Evolutionary conservation across 2,329 filamentous ascomycete species (phyloP), one percentile per base, ranked within the genome.

Genomic region (Talaromyces sp.): DNA sequence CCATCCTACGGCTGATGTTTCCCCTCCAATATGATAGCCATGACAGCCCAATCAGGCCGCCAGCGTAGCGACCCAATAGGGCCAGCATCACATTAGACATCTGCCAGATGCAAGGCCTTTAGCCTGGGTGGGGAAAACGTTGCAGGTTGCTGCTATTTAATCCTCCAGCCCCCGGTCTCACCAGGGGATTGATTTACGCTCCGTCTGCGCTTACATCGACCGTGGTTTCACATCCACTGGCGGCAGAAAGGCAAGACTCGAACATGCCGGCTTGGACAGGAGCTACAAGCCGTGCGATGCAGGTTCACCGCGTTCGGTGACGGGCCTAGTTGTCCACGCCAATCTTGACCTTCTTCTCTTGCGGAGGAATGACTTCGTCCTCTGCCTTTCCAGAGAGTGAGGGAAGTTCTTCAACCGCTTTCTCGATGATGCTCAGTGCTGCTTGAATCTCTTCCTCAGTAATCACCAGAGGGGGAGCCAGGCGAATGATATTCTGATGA

Each of bases 401-500:
- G 2, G 92, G 92, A 57, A 99, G 82, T 76, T 97, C 92, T 66
- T 83, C 81, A 69, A 97, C 82, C 14, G 93, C 88, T 72, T 92
- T 87, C 63, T 86, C 83, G 72, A 99, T 96, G 70, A 94, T 93
- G 57, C 75, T 75, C 58, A 97, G 74, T 1, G 93, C 89, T 71
- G 86, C 84, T 67, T 86, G 83, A 66, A 99, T 88, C 78, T 99
- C 86, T 62, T 88, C 84, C 71, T 97, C 92, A 27, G 88, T 92
- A 70, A 99, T 97, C 65, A 99, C 92, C 58, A 99, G 81, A 21
- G 94, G 94, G 53, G 94, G 94, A n/a, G 94, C 94, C 63, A 99
- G 88, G 61, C 94, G 90, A 74, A 99, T 99, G 75, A 99, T 97
- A 77, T 97, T 97, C 72, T 96, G 88, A 77, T 99, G 94, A 7